A percentile compares a stretch with the other conserved stretches of the same genome.
phyloP scores from a whole-genome alignment of 805 yeast species.

The Yarrowia divulgata region DNA sequence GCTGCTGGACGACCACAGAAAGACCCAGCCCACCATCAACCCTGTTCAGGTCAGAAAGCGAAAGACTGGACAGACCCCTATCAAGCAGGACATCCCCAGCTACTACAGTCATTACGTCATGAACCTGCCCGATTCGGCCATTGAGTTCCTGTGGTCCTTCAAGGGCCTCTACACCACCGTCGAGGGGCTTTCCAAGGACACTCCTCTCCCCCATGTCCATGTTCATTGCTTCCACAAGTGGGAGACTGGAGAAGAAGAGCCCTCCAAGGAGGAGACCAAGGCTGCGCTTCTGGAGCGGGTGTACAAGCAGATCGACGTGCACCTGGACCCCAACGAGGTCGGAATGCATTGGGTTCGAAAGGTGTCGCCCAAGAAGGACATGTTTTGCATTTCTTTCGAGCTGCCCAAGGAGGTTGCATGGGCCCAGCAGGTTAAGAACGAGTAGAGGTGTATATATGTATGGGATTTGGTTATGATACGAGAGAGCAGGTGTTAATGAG shows the following conservation, averaged over 20 bases:
- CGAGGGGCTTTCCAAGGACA: slow-evolving; percentile 58
- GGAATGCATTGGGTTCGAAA: slow-evolving; percentile 85
- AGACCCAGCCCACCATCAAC: slow-evolving; percentile 9
- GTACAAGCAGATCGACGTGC: slow-evolving; percentile 56
- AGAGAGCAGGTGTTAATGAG: no score
- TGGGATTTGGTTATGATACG: no score
- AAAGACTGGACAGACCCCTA: slow-evolving; percentile 52
- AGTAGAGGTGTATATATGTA: neutral
- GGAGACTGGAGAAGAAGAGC: slow-evolving; percentile 75
- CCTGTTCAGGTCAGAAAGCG: slow-evolving; percentile 48
- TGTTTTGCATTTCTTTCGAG: slow-evolving; percentile 86
- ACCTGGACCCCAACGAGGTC: slow-evolving; percentile 57
- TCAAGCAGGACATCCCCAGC: slow-evolving; percentile 55
- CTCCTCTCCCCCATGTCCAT: slow-evolving; percentile 67
- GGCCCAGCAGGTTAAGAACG: slow-evolving; percentile 23
- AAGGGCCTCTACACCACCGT: slow-evolving; percentile 67
- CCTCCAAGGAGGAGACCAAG: slow-evolving; percentile 70
- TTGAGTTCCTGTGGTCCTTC: slow-evolving; percentile 79
- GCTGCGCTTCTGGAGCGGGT: slow-evolving; percentile 67
- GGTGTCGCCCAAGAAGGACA: slow-evolving; percentile 96
- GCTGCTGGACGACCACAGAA: slow-evolving; percentile 45
- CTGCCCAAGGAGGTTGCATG: slow-evolving; percentile 57
- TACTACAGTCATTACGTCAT: slow-evolving; percentile 79
- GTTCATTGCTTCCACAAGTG: slow-evolving; percentile 94
- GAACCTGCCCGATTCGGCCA: slow-evolving; percentile 95